phyloP scores from a whole-genome alignment of 148 eudicot species.

The Nyssa sinensis region DNA sequence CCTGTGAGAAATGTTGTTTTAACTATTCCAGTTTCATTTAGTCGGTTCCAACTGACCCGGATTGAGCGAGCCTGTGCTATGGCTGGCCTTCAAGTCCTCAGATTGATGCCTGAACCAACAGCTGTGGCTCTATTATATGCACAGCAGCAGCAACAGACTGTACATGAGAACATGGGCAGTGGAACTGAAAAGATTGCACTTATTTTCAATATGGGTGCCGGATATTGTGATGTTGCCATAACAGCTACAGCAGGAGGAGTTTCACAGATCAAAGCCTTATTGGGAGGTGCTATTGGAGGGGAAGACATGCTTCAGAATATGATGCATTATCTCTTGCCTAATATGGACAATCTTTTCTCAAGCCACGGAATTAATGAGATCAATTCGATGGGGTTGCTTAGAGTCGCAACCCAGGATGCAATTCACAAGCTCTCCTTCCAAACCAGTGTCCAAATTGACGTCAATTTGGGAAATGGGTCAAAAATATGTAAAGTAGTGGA shows the following conservation, averaged over 20 bases:
- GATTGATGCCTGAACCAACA: conserved; percentile 93
- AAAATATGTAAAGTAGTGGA: conserved; percentile 49
- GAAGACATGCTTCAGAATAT: conserved; percentile 77
- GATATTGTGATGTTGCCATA: conserved; percentile 78
- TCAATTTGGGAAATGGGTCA: conserved; percentile 64
- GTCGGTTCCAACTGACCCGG: conserved; percentile 70
- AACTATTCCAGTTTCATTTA: conserved; percentile 77
- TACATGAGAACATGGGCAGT: conserved; percentile 66
- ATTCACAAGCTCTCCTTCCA: conserved; percentile 61
- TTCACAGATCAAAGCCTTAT: conserved; percentile 71
- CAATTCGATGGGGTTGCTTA: conserved; percentile 61
- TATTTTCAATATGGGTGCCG: conserved; percentile 88
- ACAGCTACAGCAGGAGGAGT: conserved; percentile 84
- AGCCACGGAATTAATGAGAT: conserved; percentile 50
- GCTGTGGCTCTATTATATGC: conserved; percentile 82
- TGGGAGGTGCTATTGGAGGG: conserved; percentile 77
- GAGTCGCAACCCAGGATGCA: conserved; percentile 76
- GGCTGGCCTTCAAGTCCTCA: conserved; percentile 86
- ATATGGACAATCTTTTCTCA: conserved; percentile 46
- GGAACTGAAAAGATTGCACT: conserved; percentile 71
- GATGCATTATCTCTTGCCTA: conserved; percentile 64
- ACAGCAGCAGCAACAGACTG: conserved; percentile 60
- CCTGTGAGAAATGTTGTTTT: conserved; percentile 64
- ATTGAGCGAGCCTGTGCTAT: conserved; percentile 84
- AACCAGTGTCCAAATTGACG: conserved; percentile 45